Evolutionary conservation across 176 grass and related monocot species (phyloP).

Genomic region (Microstegium vimineum): DNA sequence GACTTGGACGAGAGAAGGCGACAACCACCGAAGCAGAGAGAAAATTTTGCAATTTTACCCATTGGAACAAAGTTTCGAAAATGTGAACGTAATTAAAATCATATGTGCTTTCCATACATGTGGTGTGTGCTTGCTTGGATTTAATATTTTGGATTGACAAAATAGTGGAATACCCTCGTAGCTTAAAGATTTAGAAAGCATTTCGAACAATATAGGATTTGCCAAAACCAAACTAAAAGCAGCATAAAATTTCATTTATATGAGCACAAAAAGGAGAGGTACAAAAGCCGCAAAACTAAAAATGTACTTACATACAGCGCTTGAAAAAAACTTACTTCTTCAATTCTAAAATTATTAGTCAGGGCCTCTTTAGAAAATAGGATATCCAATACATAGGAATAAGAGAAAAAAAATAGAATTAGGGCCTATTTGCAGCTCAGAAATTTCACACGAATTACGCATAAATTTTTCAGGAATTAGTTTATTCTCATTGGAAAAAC

Average conservation of each 20-base stretch:
- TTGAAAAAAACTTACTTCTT: neutral
- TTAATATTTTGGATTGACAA: neutral
- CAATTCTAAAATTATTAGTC: neutral
- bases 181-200: neutral
- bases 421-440: too few relatives aligned
- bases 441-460: too few relatives aligned
- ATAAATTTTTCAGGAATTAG: too few relatives aligned
- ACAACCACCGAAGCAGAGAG: neutral
- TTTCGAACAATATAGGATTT: neutral
- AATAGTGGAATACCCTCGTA: neutral
- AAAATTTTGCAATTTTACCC: neutral
- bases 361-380: too few relatives aligned
- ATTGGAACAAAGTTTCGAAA: neutral
- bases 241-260: neutral
- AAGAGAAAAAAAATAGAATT: too few relatives aligned
- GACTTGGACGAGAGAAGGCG: neutral
- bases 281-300: neutral
- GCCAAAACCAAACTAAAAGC: neutral
- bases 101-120: neutral
- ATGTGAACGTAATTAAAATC: neutral
- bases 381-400: too few relatives aligned
- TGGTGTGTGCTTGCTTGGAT: neutral
- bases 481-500: too few relatives aligned
- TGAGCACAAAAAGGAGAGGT: neutral
- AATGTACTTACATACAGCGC: neutral